Base-by-base conservation (phyloP, 2,329 filamentous ascomycete genomes). In the Penicillium sp. region DNA sequence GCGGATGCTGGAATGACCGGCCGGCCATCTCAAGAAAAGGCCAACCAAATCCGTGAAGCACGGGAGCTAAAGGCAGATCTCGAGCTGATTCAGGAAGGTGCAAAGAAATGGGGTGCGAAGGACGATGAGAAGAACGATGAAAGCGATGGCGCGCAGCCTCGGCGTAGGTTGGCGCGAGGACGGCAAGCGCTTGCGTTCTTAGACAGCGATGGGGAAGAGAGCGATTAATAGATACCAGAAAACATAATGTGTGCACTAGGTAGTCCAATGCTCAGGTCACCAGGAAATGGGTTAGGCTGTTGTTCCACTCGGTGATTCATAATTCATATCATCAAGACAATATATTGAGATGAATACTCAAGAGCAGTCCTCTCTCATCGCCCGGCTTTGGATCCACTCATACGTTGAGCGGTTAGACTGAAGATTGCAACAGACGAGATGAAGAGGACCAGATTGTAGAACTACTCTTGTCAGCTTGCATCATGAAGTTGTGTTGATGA, bases 361-460 rank as follows among this genome's bases (percentile, higher is more conserved):
- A 30, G 29, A 30, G 41, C 12, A 25, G 36, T 29, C 31, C 25
- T 43, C 28, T 41, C 49, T 69, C 57, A 71, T 64, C 65, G 71
- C 34, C 62, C 58, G 16, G 64, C 50, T 52, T 70, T 73, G 41
- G 63, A 64, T 22, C 71, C 71, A 53, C 77, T 78, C 80, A 96
- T 87, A 59, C 87, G 86, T 66, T 99, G 93, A 25, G 92, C 93
- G 53, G 93, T 84, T 52, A 99, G 75, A 68, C 92, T 95, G 75
- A 97, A 96, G 52, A 95, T 83, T 7, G 92, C 90, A 19, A 99
- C 88, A 0, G 93, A 96, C 19, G 91, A 93, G 78, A 99, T 92
- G 75, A 97, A 99, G 2, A 97, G 77, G 1, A 96, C 90, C 0
- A 95, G 83, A 64, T 99, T 97, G 74, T 99, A 99, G 70, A 99